A percentile compares a stretch with the other conserved stretches of the same genome.
Evolutionary conservation across 352 stramenopile genomes (phyloP).

Genomic region (Blastocystis sp.): DNA sequence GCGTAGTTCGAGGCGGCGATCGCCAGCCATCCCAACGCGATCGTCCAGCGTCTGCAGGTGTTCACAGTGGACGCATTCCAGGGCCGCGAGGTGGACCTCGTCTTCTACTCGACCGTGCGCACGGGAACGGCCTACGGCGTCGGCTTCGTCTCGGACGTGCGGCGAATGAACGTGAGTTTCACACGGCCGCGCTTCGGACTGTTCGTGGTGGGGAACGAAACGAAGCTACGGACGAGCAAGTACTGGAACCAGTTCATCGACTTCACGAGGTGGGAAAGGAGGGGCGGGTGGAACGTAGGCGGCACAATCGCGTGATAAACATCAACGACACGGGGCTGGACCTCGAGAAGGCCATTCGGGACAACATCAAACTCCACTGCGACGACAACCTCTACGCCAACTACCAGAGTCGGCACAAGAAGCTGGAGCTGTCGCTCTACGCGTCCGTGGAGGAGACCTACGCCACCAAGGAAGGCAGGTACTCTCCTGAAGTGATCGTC

Average conservation of each 20-base stretch:
- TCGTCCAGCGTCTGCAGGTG: conserved; percentile 60
- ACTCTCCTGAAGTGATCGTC: conserved; percentile 44
- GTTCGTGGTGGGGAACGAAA: conserved; percentile 68
- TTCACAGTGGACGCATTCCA: conserved; percentile 95
- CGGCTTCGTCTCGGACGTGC: conserved; percentile 76
- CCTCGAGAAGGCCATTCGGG: neutral
- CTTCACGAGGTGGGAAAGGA: neutral
- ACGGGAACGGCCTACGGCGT: conserved; percentile 70
- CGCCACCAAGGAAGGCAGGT: neutral
- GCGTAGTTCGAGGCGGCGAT: conserved; percentile 13
- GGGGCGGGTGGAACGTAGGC: neutral
- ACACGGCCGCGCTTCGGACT: conserved; percentile 75
- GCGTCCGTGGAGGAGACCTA: conserved; percentile 15
- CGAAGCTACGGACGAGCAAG: conserved; percentile 36
- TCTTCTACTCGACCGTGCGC: conserved; percentile 90
- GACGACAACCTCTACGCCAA: conserved; percentile 9
- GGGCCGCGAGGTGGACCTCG: conserved; percentile 92
- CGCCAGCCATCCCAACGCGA: neutral
- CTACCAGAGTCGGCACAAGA: conserved; percentile 26
- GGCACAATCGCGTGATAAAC: neutral
- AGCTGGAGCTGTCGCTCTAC: neutral
- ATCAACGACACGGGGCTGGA: neutral
- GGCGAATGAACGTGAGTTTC: conserved; percentile 77
- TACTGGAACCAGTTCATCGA: conserved; percentile 56
- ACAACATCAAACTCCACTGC: conserved; percentile 3